Base-by-base conservation (phyloP, 2,329 filamentous ascomycete genomes). In the Cryphonectria naterciae region DNA sequence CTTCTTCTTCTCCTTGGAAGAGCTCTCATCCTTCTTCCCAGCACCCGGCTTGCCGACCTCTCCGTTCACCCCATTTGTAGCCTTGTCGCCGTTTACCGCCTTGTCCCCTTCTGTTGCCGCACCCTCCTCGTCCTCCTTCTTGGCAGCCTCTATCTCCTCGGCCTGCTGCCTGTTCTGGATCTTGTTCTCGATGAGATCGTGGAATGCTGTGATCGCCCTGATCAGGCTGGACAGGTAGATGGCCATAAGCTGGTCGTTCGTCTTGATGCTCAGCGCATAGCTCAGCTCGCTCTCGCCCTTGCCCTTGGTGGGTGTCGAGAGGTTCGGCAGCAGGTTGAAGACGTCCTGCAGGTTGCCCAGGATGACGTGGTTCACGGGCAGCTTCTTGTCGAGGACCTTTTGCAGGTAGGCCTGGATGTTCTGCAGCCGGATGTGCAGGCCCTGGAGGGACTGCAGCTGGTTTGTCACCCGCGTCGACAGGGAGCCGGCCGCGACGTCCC, bases 151-250 rank as follows among this genome's bases (percentile, higher is more conserved):
- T 84, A 95, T 95, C 79, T 99, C 96, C 79, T 98, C 96, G 78
- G 97, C 93, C 81, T 97, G 93, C 83, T 98, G 95, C 81, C 95
- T 89, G 84, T 99, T 99, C 85, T 98, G 95, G 76, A 98, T 98
- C 88, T 99, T 99, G 86, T 99, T 99, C 86, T 99, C 96, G 75
- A 99, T 99, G 76, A 99, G 85, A 80, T 99, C 96, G 81, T 99
- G 96, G 91, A 98, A 99, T 10, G 96, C 96, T 17, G 96, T 98
- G 79, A 99, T 99, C 70, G 96, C 96, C 73, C 96, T 89, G 83
- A 99, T 98, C 85, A 98, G 85, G 84, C 93, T 97, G 84, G 93
- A 97, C 68, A 99, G 87, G 83, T 99, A 99, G 81, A 99, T 98
- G 67, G 95, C 91, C 93, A 99, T 98, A 75, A 99, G 89, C 85